These are phyloP conservation scores for Blastobotrys capitulatus DNA, from an alignment of 1,139 yeast genomes.

Conservation along the genomic window DNA sequence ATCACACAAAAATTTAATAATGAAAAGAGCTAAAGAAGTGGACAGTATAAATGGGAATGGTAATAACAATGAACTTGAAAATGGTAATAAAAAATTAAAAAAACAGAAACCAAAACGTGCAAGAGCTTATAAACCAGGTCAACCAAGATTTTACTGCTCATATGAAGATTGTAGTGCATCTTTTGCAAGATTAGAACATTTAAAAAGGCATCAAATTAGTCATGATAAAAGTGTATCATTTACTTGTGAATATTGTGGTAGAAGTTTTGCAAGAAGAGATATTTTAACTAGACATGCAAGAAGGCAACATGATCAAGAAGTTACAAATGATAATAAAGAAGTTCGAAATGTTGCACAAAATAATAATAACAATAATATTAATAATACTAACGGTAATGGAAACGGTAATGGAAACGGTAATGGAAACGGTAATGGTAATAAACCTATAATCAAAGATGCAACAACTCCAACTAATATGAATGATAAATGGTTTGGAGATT, in stretches of 20 bases:
- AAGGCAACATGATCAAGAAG: slow-evolving; percentile 20
- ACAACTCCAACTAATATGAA: neutral
- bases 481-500: slow-evolving; percentile 6
- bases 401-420: neutral
- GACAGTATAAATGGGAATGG: too few relatives aligned
- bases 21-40: too few relatives aligned
- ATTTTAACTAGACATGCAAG: slow-evolving; percentile 21
- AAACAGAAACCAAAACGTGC: slow-evolving; percentile 8
- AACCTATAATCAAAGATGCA: neutral
- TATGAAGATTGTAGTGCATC: slow-evolving; percentile 19
- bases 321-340: neutral
- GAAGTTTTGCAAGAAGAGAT: slow-evolving; percentile 23
- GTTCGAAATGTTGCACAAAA: slow-evolving; percentile 4
- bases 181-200: slow-evolving; percentile 24
- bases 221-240: slow-evolving; percentile 20
- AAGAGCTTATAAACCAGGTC: slow-evolving; percentile 18
- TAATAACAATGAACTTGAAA: too few relatives aligned
- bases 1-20: too few relatives aligned
- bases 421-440: neutral
- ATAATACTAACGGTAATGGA: neutral
- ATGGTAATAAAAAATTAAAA: too few relatives aligned
- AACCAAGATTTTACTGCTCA: slow-evolving; percentile 17
- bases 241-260: slow-evolving; percentile 19
- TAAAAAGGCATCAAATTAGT: slow-evolving; percentile 21
- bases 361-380: neutral